Evolutionary conservation across 495 filamentous ascomycete genomes (phyloP), one percentile per base, ranked within the genome.

Genomic region (Delitschia confertaspora): DNA sequence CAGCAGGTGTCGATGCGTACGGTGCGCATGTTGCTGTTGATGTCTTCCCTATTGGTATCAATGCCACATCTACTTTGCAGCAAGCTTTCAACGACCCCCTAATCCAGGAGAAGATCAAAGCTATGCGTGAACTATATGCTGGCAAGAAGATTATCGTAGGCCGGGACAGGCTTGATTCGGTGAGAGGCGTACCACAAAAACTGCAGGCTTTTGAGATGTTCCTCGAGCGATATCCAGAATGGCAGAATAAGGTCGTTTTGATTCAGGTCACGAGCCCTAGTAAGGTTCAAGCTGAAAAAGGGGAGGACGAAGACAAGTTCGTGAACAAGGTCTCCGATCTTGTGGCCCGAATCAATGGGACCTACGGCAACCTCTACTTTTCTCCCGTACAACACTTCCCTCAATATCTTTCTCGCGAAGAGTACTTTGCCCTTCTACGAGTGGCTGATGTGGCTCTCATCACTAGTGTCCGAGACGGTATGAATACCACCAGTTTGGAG

Each of bases 401-500:
- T 2, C 88, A 94, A 57, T 94, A 94, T 55, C 72, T 95, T 29
- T 78, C 76, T 20, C 77, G 77, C 39, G 79, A 83, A 45, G 88
- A 95, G 65, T 95, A 95, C 60, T 88, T 93, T 63, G 87, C 88
- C 2, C 74, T 95, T 7, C 70, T 95, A 14, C 79, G 88, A 23
- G 76, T 83, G 4, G 88, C 83, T 6, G 85, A 94, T 61, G 80
- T 93, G 22, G 88, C 87, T 17, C 66, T 95, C 27, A 94, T 94
- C 59, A 94, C 88, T 5, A 88, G 82, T 32, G 85, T 94, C 20
- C 75, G 88, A 30, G 88, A 95, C 61, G 88, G 88, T 40, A 94
- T 95, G 87, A 95, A 95, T 67, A 94, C 88, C 9, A 93, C 88
- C 6, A 88, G 84, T 59, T 63, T 95, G 37, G 88, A 95, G 62